These are phyloP conservation scores for Tricholoma saponaceum DNA, from an alignment of 768 basidiomycete species.

Conservation along the genomic window DNA sequence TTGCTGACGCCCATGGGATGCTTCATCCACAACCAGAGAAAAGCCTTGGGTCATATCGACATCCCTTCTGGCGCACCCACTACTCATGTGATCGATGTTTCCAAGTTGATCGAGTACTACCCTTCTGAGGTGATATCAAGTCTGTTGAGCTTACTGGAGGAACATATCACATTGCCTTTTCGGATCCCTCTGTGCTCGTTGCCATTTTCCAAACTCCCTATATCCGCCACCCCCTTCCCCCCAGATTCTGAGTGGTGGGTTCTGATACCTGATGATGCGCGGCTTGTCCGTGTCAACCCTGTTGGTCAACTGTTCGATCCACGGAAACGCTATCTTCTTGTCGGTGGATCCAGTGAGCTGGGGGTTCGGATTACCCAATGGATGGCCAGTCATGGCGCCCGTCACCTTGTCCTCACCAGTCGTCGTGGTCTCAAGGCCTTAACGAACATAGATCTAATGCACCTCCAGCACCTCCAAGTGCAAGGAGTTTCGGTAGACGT, in stretches of 20 bases:
- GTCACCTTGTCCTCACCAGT: conserved; percentile 1
- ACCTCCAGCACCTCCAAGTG: neutral
- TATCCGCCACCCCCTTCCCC: neutral
- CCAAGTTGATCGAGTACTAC: neutral
- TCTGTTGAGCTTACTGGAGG: neutral
- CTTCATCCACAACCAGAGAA: neutral
- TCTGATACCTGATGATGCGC: neutral
- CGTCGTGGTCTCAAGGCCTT: neutral
- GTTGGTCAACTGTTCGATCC: conserved; percentile 3
- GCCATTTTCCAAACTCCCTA: neutral
- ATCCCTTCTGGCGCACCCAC: neutral
- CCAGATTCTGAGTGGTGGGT: neutral
- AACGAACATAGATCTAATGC: neutral
- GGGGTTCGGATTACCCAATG: conserved; percentile 6
- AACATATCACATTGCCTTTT: neutral
- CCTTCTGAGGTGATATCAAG: neutral
- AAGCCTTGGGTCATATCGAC: neutral
- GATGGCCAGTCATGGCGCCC: conserved; percentile 7
- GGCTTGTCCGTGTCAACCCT: neutral
- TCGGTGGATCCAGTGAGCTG: conserved; percentile 8
- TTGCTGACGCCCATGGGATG: neutral
- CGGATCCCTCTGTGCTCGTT: neutral
- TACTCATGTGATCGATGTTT: neutral
- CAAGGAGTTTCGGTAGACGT: neutral
- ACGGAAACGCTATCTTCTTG: conserved; percentile 7